These are phyloP conservation scores for Scheffersomyces cryptocercus DNA, from an alignment of 1,139 yeast species.

Conservation along the genomic window DNA sequence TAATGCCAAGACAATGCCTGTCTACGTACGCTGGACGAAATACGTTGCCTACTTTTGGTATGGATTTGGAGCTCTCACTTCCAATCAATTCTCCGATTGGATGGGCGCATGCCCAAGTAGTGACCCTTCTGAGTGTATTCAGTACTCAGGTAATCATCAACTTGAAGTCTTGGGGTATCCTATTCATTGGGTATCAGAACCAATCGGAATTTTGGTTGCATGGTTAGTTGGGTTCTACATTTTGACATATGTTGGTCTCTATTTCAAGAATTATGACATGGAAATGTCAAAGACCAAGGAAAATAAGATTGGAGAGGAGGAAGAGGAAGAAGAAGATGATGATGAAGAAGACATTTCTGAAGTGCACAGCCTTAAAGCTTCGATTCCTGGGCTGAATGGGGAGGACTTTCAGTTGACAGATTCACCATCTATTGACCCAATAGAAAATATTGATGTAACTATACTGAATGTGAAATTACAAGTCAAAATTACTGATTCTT, in stretches of 20 bases:
- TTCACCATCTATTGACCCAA: background rate
- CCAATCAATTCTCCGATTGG: conserved; percentile 24
- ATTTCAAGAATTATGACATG: conserved; percentile 18
- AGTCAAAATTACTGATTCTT: background rate
- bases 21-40: conserved; percentile 27
- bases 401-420: background rate
- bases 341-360: conserved; percentile 1
- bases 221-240: conserved; percentile 21
- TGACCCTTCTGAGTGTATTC: conserved; percentile 12
- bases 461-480: background rate
- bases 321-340: conserved; percentile 14
- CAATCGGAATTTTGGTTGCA: conserved; percentile 19
- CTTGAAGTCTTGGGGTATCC: conserved; percentile 21
- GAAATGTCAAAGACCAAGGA: conserved; percentile 19
- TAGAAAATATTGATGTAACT: background rate
- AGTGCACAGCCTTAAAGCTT: background rate
- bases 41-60: conserved; percentile 28
- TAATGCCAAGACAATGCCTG: conserved; percentile 25
- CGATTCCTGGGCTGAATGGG: background rate
- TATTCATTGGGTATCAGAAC: conserved; percentile 19
- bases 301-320: conserved; percentile 20
- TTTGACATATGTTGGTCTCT: conserved; percentile 14
- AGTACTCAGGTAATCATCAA: conserved; percentile 22
- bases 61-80: conserved; percentile 23
- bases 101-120: conserved; percentile 18